phyloP scores from a whole-genome alignment of 2,329 filamentous ascomycete species.

The Colletotrichum shisoi region DNA sequence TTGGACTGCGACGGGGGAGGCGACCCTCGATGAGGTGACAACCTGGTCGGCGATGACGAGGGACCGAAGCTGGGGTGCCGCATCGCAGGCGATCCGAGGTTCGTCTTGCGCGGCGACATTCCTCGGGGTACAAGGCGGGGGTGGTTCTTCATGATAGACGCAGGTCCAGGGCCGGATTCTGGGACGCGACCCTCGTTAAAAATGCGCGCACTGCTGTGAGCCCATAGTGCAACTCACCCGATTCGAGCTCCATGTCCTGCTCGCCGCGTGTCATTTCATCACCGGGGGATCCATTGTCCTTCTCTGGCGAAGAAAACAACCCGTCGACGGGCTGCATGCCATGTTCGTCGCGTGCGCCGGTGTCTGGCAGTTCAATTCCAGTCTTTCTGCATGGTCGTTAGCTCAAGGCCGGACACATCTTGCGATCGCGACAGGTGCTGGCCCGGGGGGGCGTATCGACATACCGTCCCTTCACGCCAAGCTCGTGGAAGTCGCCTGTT shows the following conservation, averaged over 20 bases:
- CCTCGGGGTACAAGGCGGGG: conserved; percentile 38
- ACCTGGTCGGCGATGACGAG: conserved; percentile 59
- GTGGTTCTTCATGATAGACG: conserved; percentile 60
- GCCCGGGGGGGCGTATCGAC: conserved; percentile 24
- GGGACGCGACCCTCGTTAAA: conserved; percentile 41
- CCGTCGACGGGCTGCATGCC: conserved; percentile 88
- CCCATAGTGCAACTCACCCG: conserved; percentile 51
- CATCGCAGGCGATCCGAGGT: conserved; percentile 67
- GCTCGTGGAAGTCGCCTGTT: conserved; percentile 52
- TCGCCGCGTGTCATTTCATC: conserved; percentile 49
- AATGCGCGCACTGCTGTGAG: not conserved
- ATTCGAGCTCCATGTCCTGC: conserved; percentile 63
- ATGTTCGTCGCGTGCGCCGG: conserved; percentile 83
- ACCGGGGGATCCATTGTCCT: conserved; percentile 46
- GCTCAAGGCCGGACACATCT: not conserved
- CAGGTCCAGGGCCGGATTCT: conserved; percentile 64
- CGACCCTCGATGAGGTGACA: conserved; percentile 45
- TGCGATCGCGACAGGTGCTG: not conserved
- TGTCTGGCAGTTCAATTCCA: conserved; percentile 80
- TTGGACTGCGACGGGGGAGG: conserved; percentile 41
- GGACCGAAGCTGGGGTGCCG: conserved; percentile 66
- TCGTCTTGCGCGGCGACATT: conserved; percentile 69
- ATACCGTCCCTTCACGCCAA: conserved; percentile 62
- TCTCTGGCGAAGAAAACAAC: conserved; percentile 87
- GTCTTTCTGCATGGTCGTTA: conserved; percentile 74